phyloP scores from a whole-genome alignment of 345 rosid genomes.

The Populus alba region DNA sequence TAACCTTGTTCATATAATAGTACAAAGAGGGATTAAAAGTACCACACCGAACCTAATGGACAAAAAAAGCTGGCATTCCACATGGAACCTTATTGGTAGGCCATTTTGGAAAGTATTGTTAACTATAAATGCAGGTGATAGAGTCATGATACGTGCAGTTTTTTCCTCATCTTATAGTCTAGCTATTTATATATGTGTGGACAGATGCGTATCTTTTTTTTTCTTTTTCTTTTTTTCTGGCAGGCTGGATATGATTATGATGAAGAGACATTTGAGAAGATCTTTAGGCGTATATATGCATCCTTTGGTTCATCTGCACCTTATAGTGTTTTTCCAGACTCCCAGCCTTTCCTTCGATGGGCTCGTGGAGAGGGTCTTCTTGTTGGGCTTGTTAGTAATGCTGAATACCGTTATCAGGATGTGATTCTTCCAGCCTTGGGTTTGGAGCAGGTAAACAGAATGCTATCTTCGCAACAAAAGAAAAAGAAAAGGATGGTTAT shows the following conservation, averaged over 20 bases:
- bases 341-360: slow-evolving; percentile 88
- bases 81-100: too few species aligned
- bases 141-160: too few species aligned
- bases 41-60: too few species aligned
- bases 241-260: slow-evolving; percentile 97
- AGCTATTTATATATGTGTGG: too few species aligned
- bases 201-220: background rate
- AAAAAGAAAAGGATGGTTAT: too few species aligned
- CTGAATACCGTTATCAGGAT: slow-evolving; percentile 81
- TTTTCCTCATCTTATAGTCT: too few species aligned
- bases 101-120: too few species aligned
- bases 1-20: background rate
- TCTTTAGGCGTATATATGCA: slow-evolving; percentile 80
- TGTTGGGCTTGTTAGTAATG: slow-evolving; percentile 80
- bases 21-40: too few species aligned
- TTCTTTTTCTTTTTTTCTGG: slow-evolving; percentile 17
- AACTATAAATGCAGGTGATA: too few species aligned
- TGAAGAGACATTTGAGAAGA: slow-evolving; percentile 86
- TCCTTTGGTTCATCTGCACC: slow-evolving; percentile 96
- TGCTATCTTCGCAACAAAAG: background rate
- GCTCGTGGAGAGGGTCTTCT: slow-evolving; percentile 58
- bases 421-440: slow-evolving; percentile 92
- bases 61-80: too few species aligned
- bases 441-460: slow-evolving; percentile 55
- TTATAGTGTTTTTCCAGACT: slow-evolving; percentile 68